A percentile compares a stretch with the other conserved stretches of the same genome.
Conservation (phyloP, 495 filamentous ascomycete species). For the Penicillium taxi region DNA sequence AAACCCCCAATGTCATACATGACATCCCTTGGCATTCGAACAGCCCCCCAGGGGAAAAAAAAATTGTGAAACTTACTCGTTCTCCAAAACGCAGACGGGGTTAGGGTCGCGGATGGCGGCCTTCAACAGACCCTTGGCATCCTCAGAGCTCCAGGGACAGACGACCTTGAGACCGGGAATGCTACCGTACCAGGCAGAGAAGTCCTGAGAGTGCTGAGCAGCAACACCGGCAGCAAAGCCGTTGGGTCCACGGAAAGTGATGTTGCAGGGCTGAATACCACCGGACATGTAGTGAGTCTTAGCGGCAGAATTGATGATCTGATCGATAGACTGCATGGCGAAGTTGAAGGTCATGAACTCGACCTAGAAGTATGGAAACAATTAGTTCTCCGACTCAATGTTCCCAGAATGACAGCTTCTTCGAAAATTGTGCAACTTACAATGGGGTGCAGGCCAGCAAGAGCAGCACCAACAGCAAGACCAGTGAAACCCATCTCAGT, state of each 20-base stretch:
- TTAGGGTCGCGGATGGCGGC: conserved; percentile 97
- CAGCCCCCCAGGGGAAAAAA: not conserved
- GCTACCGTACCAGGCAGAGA: conserved; percentile 96
- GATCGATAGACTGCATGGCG: conserved; percentile 99
- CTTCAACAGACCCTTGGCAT: conserved; percentile 96
- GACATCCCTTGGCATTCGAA: no score
- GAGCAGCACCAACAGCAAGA: conserved; percentile 86
- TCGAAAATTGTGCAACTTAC: conserved; percentile 52
- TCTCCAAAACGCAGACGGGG: conserved; percentile 90
- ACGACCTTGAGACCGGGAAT: conserved; percentile 97
- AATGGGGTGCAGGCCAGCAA: conserved; percentile 88
- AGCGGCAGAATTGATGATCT: conserved; percentile 97
- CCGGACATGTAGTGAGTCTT: conserved; percentile 99
- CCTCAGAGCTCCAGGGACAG: conserved; percentile 88
- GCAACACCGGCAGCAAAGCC: conserved; percentile 93
- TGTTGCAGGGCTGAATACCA: conserved; percentile 98
- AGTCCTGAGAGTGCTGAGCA: conserved; percentile 98
- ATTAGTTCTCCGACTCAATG: no score
- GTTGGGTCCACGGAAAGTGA: conserved; percentile 98
- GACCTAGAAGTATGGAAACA: conserved; percentile 48
- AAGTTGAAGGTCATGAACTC: conserved; percentile 99
- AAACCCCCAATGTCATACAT: no score
- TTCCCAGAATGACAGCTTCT: no score
- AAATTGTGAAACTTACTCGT: conserved; percentile 55
- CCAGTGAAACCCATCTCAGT: conserved; percentile 93